Evolutionary conservation across 169 alveolate species (phyloP).

Genomic region (Cryptosporidium ubiquitum): DNA sequence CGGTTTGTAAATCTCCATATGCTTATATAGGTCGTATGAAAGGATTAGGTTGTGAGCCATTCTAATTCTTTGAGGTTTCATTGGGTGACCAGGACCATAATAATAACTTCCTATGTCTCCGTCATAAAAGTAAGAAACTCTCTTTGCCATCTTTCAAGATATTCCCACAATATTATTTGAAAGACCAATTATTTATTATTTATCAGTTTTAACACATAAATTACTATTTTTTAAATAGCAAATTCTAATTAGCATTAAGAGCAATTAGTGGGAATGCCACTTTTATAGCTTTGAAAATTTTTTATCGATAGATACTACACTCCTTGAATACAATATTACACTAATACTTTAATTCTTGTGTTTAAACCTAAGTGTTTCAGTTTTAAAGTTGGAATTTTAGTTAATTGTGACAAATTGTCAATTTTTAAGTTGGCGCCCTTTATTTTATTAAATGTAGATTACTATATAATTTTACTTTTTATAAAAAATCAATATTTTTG

Average conservation of each 20-base stretch:
- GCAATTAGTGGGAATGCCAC: not conserved
- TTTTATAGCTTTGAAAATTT: not conserved
- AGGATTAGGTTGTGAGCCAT: conserved; percentile 98
- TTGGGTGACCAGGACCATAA: conserved; percentile 99
- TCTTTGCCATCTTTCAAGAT: conserved; percentile 77
- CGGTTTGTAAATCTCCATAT: conserved; percentile 95
- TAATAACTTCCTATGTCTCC: conserved; percentile 96
- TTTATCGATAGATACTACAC: not conserved
- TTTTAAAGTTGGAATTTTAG: not conserved
- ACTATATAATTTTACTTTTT: too few species aligned
- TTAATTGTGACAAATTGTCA: not conserved
- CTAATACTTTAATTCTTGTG: not conserved
- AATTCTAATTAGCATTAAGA: not conserved
- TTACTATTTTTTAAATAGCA: too few species aligned
- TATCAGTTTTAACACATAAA: not conserved
- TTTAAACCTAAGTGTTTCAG: not conserved
- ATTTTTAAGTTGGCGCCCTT: not conserved
- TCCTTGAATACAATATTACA: too few species aligned
- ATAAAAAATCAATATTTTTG: not conserved
- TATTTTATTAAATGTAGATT: not conserved
- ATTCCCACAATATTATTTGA: not conserved
- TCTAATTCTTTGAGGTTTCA: conserved; percentile 99
- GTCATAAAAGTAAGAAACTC: conserved; percentile 92
- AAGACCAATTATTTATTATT: not conserved
- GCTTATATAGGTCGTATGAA: conserved; percentile 94